Base-by-base conservation (phyloP, 2,329 filamentous ascomycete species). In the Cyclaneusma minus region DNA sequence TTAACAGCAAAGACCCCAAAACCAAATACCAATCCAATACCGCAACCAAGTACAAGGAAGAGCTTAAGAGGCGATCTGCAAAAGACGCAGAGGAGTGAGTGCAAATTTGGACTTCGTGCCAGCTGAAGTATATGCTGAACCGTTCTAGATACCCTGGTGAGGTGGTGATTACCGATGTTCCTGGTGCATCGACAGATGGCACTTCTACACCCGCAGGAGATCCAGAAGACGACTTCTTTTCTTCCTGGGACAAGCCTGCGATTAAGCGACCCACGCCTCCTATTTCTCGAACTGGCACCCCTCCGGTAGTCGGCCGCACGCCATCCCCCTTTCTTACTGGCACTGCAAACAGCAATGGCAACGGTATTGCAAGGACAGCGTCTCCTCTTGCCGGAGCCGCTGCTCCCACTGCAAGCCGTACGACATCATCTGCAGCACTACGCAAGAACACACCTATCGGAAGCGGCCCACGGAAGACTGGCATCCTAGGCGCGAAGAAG, bases 31-130 rank as follows among this genome's bases (percentile, higher is more conserved):
- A 81, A 28, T 94, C 82, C 37, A 79, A 71, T 45, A 79, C 80
- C n/a, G 89, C 89, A 13, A 79, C 72, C 40, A 95, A 95, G 56
- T 98, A 98, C 58, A 98, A 98, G 62, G 87, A 94, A 29, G 87
- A 95, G 52, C 64, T 98, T 32, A 87, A 87, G 59, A 71, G 76
- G 51, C 68, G 87, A 40, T 83, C 83, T 27, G 78, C 75, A 22
- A 65, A 72, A 41, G 89, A 98, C 52, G 77, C 80, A 31, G 71
- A 76, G 49, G 78, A 89, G 81, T 94, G 63, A 40, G 78, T 54
- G 15, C 6, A 18, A 25, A 22, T 24, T 20, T 13, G 16, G 5
- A 13, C 8, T 16, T 6, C 5, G 4, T 10, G 3, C n/a, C 18
- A 24, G 14, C 11, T 29, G 21, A 14, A n/a, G 10, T 19, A n/a